phyloP scores from a whole-genome alignment of 345 rosid genomes.

The Excoecaria cochinchinensis region DNA sequence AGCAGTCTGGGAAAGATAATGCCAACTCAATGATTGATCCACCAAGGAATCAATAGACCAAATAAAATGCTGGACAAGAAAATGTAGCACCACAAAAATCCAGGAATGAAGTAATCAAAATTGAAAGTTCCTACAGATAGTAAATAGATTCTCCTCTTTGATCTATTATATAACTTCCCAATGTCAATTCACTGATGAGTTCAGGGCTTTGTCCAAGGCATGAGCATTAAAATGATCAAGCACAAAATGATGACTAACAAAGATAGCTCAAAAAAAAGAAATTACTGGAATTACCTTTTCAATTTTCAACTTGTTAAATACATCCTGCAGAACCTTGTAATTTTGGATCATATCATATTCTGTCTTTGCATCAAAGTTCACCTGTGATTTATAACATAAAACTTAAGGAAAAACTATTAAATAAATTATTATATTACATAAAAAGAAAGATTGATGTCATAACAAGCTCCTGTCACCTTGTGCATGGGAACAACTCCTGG shows the following conservation, averaged over 20 bases:
- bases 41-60: neutral
- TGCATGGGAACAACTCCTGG: conserved; percentile 99
- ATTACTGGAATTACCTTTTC: conserved; percentile 64
- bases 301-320: conserved; percentile 85
- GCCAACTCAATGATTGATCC: neutral
- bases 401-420: conserved; percentile 2
- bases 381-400: conserved; percentile 39
- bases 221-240: neutral
- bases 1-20: neutral
- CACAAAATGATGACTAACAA: neutral
- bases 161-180: neutral
- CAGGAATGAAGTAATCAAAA: neutral
- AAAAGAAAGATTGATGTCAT: neutral
- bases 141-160: neutral
- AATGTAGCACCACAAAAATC: neutral
- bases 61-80: neutral
- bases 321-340: conserved; percentile 95
- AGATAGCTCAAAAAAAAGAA: neutral
- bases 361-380: conserved; percentile 90
- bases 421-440: neutral
- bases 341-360: conserved; percentile 97
- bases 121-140: neutral
- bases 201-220: neutral
- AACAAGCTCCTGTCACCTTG: conserved; percentile 47
- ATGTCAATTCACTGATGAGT: neutral